A percentile compares a stretch with the other conserved stretches of the same genome.
phyloP scores from a whole-genome alignment of 2,329 filamentous ascomycete species.

The Taxawa tesnikishii region DNA sequence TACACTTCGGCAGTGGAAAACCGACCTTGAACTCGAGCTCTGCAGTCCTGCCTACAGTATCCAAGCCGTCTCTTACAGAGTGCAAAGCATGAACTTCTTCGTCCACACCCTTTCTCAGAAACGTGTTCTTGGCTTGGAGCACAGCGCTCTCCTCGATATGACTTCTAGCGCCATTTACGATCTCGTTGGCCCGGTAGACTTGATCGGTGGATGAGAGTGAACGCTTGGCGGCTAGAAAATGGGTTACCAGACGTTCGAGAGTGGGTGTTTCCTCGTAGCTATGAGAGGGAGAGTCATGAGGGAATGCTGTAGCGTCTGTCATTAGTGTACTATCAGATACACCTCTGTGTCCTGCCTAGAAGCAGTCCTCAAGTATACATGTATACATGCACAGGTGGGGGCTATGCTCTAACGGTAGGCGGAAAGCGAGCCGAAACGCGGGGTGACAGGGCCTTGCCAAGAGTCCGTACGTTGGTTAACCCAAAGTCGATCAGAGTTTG shows the following conservation, averaged over 20 bases:
- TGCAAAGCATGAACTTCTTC: conserved; percentile 31
- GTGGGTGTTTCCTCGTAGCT: conserved; percentile 27
- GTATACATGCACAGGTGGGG: too few relatives aligned
- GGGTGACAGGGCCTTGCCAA: too few relatives aligned
- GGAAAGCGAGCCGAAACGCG: too few relatives aligned
- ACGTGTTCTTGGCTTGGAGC: conserved; percentile 42
- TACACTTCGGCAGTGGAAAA: conserved; percentile 7
- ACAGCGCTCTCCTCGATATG: conserved; percentile 70
- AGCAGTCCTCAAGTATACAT: too few relatives aligned
- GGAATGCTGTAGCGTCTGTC: conserved; percentile 19
- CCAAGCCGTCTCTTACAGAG: conserved; percentile 29
- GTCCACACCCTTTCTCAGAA: conserved; percentile 27
- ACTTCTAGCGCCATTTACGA: conserved; percentile 62
- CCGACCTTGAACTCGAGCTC: conserved; percentile 30
- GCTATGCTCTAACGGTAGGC: too few relatives aligned
- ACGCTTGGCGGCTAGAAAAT: conserved; percentile 78
- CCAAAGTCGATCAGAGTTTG: too few relatives aligned
- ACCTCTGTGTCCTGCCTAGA: too few relatives aligned
- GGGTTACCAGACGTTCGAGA: conserved; percentile 68
- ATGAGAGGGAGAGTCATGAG: conserved; percentile 28
- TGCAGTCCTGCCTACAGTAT: conserved; percentile 27
- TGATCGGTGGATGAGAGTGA: conserved; percentile 67
- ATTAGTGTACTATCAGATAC: too few relatives aligned
- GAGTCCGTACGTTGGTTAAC: too few relatives aligned
- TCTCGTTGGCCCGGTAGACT: conserved; percentile 76